A percentile compares a stretch with the other conserved stretches of the same genome.
Conservation (phyloP, 1,284 basidiomycete genomes). For the Exobasidium rhododendri region DNA sequence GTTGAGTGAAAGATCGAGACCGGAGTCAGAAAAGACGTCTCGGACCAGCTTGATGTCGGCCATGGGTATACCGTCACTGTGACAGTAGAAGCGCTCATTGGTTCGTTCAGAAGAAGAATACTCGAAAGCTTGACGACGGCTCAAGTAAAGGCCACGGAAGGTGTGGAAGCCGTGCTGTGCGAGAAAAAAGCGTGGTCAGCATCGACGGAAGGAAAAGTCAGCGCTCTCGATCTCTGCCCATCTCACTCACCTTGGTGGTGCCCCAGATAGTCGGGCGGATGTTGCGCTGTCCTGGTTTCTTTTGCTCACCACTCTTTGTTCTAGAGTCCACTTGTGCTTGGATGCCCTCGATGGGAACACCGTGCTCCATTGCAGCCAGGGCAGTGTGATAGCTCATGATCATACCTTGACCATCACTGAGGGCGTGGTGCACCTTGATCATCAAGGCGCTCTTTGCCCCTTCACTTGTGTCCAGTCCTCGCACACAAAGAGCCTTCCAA, state of each 20-base stretch:
- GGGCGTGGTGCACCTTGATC: conserved; percentile 55
- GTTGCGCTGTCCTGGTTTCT: conserved; percentile 42
- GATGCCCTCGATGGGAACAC: conserved; percentile 40
- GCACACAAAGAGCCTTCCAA: conserved; percentile 53
- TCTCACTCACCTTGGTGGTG: conserved; percentile 28
- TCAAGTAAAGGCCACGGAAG: conserved; percentile 48
- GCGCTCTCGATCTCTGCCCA: too few species aligned
- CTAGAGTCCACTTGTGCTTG: conserved; percentile 42
- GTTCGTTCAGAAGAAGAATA: conserved; percentile 25
- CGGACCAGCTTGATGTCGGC: conserved; percentile 49
- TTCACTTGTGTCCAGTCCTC: conserved; percentile 44
- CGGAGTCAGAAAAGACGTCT: conserved; percentile 40
- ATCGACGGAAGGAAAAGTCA: too few species aligned
- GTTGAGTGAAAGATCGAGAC: conserved; percentile 47
- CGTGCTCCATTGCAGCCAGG: conserved; percentile 41
- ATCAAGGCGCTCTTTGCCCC: conserved; percentile 49
- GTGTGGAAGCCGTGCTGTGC: conserved; percentile 33
- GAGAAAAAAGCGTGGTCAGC: neutral
- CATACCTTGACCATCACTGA: conserved; percentile 54
- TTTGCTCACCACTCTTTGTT: conserved; percentile 23
- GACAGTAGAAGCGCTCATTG: conserved; percentile 39
- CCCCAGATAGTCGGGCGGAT: conserved; percentile 40
- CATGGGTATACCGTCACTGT: conserved; percentile 51
- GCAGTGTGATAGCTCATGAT: conserved; percentile 53
- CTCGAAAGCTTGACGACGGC: conserved; percentile 42